Evolutionary conservation across 2,329 filamentous ascomycete genomes (phyloP), one percentile per base, ranked within the genome.

Genomic region (Beauveria brongniartii): DNA sequence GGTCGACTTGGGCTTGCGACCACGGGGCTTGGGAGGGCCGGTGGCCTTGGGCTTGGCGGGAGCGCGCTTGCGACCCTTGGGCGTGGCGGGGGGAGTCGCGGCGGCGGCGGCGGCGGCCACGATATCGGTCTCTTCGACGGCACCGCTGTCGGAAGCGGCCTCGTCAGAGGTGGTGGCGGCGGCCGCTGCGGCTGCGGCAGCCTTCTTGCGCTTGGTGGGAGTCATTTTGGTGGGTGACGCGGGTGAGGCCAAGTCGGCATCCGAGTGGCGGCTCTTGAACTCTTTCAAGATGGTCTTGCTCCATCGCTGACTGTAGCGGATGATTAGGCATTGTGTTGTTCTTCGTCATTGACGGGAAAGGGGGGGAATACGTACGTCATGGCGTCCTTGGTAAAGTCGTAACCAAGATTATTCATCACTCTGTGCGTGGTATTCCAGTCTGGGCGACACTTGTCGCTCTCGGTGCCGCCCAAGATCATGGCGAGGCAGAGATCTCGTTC

Each of bases 401-500:
- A 71, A 10, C 73, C 74, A 18, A 72, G 67, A 2, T 61, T 24
- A 2, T 54, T 61, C 74, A 77, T 75, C 41, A 71, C 63, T 8
- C 59, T 55, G 55, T 69, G 67, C 3, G 74, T 66, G 28, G 64
- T 67, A 51, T 66, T 59, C 74, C 74, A 77, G 65, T 75, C 73
- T 63, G 69, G 67, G 22, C 66, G 66, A 22, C 64, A 51, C 14
- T 66, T 67, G 20, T 69, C 65, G 18, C 63, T 63, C 0, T 70
- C 69, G 43, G 67, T 64, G 56, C 64, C 67, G 57, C 66, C 63
- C 59, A 70, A 58, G 58, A 75, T 69, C 56, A 75, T 65, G 53
- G 74, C 69, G 44, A 76, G 68, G 63, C 71, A 74, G 62, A 77
- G 73, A 55, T 76, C 74, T 8, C 69, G 71, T 65, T 76, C 73